Conservation (phyloP, 108 stramenopile species). For the Conticribra weissflogii region DNA sequence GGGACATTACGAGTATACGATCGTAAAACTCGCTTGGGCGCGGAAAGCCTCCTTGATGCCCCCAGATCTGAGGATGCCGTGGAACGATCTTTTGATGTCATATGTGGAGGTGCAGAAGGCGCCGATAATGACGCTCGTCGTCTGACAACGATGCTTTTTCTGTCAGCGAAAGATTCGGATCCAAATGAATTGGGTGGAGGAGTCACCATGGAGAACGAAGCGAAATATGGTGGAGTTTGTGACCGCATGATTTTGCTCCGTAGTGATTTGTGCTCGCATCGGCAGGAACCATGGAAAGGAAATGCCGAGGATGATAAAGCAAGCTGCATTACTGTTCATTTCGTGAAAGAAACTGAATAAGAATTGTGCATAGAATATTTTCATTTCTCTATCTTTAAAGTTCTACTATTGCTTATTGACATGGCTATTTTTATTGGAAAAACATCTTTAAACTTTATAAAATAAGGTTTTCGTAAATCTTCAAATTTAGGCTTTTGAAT, state of each 20-base stretch:
- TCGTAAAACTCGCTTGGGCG: slow-evolving; percentile 34
- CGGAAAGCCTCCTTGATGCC: slow-evolving; percentile 13
- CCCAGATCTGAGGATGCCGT: background rate
- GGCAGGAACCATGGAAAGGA: slow-evolving; percentile 42
- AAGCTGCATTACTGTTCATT: slow-evolving; percentile 36
- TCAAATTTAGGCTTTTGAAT: too few relatives aligned
- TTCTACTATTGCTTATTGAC: too few relatives aligned
- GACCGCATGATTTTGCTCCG: slow-evolving; percentile 36
- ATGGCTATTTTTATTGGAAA: too few relatives aligned
- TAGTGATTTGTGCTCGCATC: slow-evolving; percentile 44
- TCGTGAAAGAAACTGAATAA: slow-evolving; percentile 28
- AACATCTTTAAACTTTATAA: too few relatives aligned
- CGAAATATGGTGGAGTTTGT: slow-evolving; percentile 20
- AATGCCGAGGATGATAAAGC: slow-evolving; percentile 29
- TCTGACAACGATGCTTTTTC: slow-evolving; percentile 34
- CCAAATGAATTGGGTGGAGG: slow-evolving; percentile 28
- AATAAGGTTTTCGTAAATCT: too few relatives aligned
- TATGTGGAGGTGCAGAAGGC: slow-evolving; percentile 37
- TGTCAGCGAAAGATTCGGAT: slow-evolving; percentile 43
- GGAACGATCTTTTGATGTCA: slow-evolving; percentile 34
- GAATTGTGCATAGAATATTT: too few relatives aligned
- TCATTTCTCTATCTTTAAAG: too few relatives aligned
- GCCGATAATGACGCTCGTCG: slow-evolving; percentile 25
- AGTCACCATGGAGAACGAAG: slow-evolving; percentile 31
- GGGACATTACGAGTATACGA: slow-evolving; percentile 41